Base-by-base conservation (phyloP, 306 rosid genomes). In the Sicyos baderoa region DNA sequence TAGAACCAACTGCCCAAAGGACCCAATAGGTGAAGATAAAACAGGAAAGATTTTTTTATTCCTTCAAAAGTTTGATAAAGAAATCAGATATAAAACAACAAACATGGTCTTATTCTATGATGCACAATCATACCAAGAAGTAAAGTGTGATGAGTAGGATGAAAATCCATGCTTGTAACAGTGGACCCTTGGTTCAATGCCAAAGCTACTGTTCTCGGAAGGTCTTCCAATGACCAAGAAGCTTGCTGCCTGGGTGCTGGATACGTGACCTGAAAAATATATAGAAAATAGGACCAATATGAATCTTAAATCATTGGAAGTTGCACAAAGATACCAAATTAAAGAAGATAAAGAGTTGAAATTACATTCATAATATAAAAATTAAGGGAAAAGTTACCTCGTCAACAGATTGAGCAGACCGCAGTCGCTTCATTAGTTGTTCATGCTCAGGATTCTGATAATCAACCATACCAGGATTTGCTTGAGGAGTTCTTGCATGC, bases 121-220 rank as follows among this genome's bases (percentile, higher is more conserved):
- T 64, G 61, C 69, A 58, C 51, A 74, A 55, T 16, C 77, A 57
- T 80, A 88, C 97, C 97, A 71, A 91, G 88, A 70, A 91, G 89
- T 76, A 91, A 80, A 56, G 83, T 78, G 55, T 81, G 88, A 61
- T 82, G 89, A 70, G 88, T 76, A 69, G 96, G 97, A 80, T 88
- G 96, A 82, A 91, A 91, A 77, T 91, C 97, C 97, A 91, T 85
- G 97, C 97, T 91, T 76, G 90, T 81, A 70, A 91, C 87, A 53
- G 80, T 59, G 68, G 91, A 87, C 25, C 97, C 97, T 81, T 88
- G 96, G 77, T 76, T 94, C 83, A 84, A 63, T 64, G 85, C 78
- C 79, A 78, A 68, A 48, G 94, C 89, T 64, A 91, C 91, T 9
- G 86, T 77, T 87, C 87, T 82, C 4, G 97, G 97, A 64, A 91